phyloP scores from a whole-genome alignment of 257 asterid genomes.

The Solanum peruvianum region DNA sequence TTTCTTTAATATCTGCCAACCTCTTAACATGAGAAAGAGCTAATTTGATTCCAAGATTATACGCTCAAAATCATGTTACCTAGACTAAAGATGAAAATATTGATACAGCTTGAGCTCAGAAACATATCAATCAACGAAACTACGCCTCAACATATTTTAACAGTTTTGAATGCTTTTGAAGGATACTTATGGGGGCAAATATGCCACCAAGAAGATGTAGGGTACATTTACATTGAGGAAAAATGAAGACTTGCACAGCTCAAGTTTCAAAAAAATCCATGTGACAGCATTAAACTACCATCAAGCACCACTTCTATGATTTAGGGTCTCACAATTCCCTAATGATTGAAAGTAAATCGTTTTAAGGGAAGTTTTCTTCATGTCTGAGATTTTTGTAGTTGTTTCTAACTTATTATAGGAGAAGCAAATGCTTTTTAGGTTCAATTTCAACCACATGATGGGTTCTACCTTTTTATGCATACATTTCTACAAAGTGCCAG shows the following conservation, averaged over 20 bases:
- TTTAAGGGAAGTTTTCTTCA: not conserved
- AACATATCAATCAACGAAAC: not conserved
- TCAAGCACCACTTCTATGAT: not conserved
- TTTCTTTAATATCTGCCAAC: not conserved
- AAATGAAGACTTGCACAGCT: not conserved
- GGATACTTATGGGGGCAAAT: not conserved
- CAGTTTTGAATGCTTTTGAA: not conserved
- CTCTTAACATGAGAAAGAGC: not conserved
- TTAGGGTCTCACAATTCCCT: not conserved
- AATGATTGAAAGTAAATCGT: not conserved
- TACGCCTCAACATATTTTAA: not conserved
- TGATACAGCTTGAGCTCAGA: not conserved
- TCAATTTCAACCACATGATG: not conserved
- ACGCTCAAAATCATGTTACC: not conserved
- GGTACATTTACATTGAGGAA: not conserved
- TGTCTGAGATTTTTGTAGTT: not conserved
- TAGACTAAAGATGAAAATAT: not conserved
- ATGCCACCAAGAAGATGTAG: not conserved
- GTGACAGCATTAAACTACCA: not conserved
- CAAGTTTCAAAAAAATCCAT: not conserved
- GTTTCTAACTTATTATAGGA: not conserved
- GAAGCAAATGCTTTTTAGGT: not conserved
- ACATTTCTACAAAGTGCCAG: not conserved
- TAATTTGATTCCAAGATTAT: not conserved
- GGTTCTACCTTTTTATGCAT: not conserved